Base-by-base conservation (phyloP, 2,329 filamentous ascomycete genomes). In the Neonectria neomacrospora region DNA sequence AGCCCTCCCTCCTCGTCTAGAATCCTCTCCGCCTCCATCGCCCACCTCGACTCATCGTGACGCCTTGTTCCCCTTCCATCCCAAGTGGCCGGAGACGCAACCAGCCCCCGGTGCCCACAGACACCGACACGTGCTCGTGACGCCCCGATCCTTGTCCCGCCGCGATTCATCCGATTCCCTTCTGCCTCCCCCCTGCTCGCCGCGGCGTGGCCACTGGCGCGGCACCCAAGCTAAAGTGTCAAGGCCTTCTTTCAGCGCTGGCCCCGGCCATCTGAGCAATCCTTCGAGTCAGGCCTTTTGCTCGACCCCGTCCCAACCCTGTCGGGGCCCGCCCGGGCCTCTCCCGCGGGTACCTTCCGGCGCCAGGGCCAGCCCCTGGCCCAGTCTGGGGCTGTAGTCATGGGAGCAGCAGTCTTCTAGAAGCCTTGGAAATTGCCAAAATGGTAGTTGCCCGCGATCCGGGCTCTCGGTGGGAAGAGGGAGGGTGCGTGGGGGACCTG, bases 381-480 rank as follows among this genome's bases (percentile, higher is more conserved):
- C 34, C 53, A 37, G 44, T 51, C 58, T 54, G 34, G 52, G 37
- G 63, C 54, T 64, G 53, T 54, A 45, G 64, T 47, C 67, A 66
- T 55, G 67, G 64, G 56, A 50, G 34, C 23, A 34, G 59, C 51
- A 44, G 39, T 23, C 67, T 73, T 73, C 71, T 73, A 73, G 71
- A 73, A 73, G 65, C 67, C 61, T 42, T 66, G 60, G 63, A 69
- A 66, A 66, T 67, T 64, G n/a, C n/a, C n/a, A n/a, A n/a, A n/a
- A n/a, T n/a, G 60, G 63, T 66, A 68, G 66, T 66, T 67, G 58
- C 54, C 61, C 63, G 52, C 37, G 54, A 59, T 47, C 56, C 58
- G 37, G 55, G 45, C 32, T 58, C 26, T 54, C 56, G 62, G 60
- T 56, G 47, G 55, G 58, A 61, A n/a, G 34, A 16, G 7, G 65